phyloP scores from a whole-genome alignment of 805 yeast species.

The Saturnispora serradocipensis region DNA sequence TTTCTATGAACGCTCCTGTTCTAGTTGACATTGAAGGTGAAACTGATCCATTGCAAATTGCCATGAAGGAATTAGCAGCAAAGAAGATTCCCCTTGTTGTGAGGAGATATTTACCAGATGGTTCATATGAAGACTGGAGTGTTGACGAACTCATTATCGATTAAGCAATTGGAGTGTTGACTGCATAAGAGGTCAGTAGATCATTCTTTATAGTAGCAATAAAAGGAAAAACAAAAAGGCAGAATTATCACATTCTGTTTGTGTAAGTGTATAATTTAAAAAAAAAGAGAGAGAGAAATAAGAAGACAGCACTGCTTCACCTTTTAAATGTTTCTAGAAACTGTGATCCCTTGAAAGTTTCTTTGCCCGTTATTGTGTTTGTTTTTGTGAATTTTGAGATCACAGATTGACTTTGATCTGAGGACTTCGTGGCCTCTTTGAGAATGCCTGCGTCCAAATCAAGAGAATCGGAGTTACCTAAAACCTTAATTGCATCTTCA shows the following conservation, averaged over 20 bases:
- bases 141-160: constrained; percentile 95
- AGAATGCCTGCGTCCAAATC: constrained; percentile 29
- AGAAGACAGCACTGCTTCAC: constrained; percentile 2
- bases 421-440: neutral
- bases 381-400: constrained; percentile 48
- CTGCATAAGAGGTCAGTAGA: constrained; percentile 27
- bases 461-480: constrained; percentile 29
- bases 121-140: constrained; percentile 97
- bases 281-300: neutral
- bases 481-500: constrained; percentile 48
- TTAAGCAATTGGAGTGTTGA: constrained; percentile 25
- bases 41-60: constrained; percentile 96
- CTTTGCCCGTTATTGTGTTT: constrained; percentile 47
- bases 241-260: neutral
- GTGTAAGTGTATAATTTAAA: neutral
- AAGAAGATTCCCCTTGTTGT: constrained; percentile 91
- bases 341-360: constrained; percentile 49
- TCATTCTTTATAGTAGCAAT: neutral
- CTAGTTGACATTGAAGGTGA: constrained; percentile 97
- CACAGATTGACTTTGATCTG: constrained; percentile 15
- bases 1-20: constrained; percentile 97
- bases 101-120: constrained; percentile 94
- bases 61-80: constrained; percentile 93
- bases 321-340: constrained; percentile 41
- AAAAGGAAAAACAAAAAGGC: neutral